A percentile compares a stretch with the other conserved stretches of the same genome.
phyloP scores from a whole-genome alignment of 1,139 yeast genomes.

The Zhuliangozyma blackwelliae region DNA sequence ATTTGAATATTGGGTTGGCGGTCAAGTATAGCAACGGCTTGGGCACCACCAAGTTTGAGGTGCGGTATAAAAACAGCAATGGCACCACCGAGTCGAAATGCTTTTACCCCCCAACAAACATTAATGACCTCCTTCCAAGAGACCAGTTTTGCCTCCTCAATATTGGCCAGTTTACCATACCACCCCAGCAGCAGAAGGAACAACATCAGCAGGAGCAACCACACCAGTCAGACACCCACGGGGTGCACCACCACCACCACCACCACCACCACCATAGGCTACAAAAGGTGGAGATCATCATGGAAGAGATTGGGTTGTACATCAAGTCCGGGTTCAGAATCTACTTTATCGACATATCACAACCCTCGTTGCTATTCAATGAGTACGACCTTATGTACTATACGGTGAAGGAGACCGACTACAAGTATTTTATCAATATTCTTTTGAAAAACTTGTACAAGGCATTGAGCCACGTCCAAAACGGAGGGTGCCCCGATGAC shows the following conservation, averaged over 20 bases:
- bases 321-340: constrained; percentile 55
- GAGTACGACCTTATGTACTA: constrained; percentile 42
- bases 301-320: constrained; percentile 60
- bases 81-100: constrained; percentile 25
- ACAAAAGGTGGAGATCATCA: constrained; percentile 38
- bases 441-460: constrained; percentile 42
- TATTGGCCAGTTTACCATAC: constrained; percentile 44
- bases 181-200: constrained; percentile 4
- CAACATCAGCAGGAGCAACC: not conserved
- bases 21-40: constrained; percentile 53
- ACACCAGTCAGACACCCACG: not conserved
- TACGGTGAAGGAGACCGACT: constrained; percentile 39
- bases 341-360: constrained; percentile 53
- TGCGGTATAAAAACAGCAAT: constrained; percentile 24
- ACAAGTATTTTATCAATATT: constrained; percentile 37
- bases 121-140: constrained; percentile 54
- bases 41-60: constrained; percentile 56
- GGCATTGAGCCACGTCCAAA: constrained; percentile 36
- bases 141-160: constrained; percentile 49
- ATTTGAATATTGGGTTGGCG: constrained; percentile 48
- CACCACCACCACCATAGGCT: constrained; percentile 20
- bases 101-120: constrained; percentile 54
- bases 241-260: not conserved
- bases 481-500: constrained; percentile 20
- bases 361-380: constrained; percentile 40